Conservation (phyloP, 2,329 filamentous ascomycete genomes). For the Stemphylium beticola region DNA sequence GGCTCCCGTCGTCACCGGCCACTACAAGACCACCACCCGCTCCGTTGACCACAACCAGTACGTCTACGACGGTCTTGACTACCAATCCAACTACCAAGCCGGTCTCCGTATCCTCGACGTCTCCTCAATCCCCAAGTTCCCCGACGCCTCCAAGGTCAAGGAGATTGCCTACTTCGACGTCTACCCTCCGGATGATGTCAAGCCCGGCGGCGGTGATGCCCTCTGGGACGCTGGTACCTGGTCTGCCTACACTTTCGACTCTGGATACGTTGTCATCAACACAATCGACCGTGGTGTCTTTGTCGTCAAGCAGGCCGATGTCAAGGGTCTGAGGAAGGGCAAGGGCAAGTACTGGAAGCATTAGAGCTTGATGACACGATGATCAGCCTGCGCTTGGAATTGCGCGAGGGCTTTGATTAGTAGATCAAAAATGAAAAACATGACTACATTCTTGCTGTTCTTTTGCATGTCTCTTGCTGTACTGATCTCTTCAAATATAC, state of each 20-base stretch:
- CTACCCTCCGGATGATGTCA: conserved; percentile 49
- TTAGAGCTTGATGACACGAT: neutral
- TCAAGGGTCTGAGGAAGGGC: conserved; percentile 30
- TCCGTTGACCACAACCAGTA: conserved; percentile 57
- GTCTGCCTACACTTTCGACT: conserved; percentile 51
- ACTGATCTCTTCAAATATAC: too few species aligned
- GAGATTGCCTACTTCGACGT: conserved; percentile 54
- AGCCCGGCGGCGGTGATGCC: conserved; percentile 43
- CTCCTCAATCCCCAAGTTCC: conserved; percentile 47
- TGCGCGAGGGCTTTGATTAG: too few species aligned
- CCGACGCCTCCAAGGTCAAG: conserved; percentile 47
- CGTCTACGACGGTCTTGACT: conserved; percentile 49
- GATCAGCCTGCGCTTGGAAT: too few species aligned
- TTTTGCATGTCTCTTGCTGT: too few species aligned
- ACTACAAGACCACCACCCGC: conserved; percentile 49
- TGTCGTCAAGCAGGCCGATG: conserved; percentile 36
- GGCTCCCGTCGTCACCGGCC: conserved; percentile 47
- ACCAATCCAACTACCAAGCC: conserved; percentile 54
- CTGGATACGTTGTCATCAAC: conserved; percentile 55
- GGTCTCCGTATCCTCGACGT: conserved; percentile 53
- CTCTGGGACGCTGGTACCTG: conserved; percentile 53
- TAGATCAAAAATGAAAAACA: too few species aligned
- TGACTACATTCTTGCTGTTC: too few species aligned
- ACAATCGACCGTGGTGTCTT: conserved; percentile 55
- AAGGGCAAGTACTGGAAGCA: conserved; percentile 36